Evolutionary conservation across 2,329 filamentous ascomycete genomes (phyloP).

Genomic region (Colletotrichum sp.): DNA sequence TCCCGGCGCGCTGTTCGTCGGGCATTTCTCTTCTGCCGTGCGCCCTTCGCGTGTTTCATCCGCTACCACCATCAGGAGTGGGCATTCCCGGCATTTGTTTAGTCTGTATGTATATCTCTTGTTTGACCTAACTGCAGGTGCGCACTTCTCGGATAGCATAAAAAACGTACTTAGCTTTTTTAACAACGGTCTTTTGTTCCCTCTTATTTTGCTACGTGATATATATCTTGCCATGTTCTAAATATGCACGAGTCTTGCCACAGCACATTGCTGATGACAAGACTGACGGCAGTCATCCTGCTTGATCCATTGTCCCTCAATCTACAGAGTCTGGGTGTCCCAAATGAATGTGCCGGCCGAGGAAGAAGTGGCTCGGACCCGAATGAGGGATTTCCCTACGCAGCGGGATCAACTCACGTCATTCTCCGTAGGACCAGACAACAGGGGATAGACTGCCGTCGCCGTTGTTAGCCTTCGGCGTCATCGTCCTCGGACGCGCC

Average conservation of each 20-base stretch:
- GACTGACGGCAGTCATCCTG: conserved; percentile 63
- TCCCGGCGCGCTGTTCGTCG: neutral
- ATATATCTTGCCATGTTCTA: neutral
- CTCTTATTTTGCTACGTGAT: neutral
- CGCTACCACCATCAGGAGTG: neutral
- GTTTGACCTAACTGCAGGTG: conserved; percentile 1
- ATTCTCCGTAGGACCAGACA: conserved; percentile 61
- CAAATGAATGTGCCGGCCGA: neutral
- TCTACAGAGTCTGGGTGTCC: conserved; percentile 41
- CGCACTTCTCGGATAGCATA: neutral
- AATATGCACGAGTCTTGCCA: conserved; percentile 27
- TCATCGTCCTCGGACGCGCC: conserved; percentile 68
- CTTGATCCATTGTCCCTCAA: conserved; percentile 67
- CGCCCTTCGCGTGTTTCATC: neutral
- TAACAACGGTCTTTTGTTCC: neutral
- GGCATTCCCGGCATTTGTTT: neutral
- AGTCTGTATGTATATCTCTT: conserved; percentile 18
- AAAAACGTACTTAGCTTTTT: neutral
- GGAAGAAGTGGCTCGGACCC: neutral
- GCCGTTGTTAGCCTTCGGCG: conserved; percentile 56
- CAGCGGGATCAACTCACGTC: neutral
- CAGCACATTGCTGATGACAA: conserved; percentile 37
- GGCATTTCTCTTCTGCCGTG: neutral
- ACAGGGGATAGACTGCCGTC: conserved; percentile 72
- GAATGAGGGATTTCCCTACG: neutral